These are phyloP conservation scores for Cenococcum geophilum DNA, from an alignment of 495 filamentous ascomycete species.

Conservation along the genomic window DNA sequence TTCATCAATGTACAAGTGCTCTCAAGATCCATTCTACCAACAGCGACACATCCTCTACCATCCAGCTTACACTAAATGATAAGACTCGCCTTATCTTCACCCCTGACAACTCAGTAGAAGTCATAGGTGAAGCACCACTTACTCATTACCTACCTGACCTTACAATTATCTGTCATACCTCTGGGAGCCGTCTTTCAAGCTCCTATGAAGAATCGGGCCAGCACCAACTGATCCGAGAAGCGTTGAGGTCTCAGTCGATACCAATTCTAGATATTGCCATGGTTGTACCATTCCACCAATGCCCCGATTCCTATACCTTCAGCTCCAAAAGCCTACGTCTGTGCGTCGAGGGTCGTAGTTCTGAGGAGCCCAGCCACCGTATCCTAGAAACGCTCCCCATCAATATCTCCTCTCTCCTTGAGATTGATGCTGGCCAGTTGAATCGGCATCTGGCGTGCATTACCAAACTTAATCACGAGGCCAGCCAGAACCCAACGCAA, in stretches of 20 bases:
- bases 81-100: slow-evolving; percentile 14
- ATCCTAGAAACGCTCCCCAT: slow-evolving; percentile 20
- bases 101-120: neutral
- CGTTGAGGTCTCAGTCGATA: slow-evolving; percentile 13
- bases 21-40: neutral
- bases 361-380: neutral
- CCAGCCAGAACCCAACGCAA: neutral
- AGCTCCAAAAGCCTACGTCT: slow-evolving; percentile 15
- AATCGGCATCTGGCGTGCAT: slow-evolving; percentile 27
- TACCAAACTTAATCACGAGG: neutral
- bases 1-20: slow-evolving; percentile 21
- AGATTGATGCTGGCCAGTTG: slow-evolving; percentile 23
- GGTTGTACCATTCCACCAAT: slow-evolving; percentile 14
- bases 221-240: slow-evolving; percentile 13
- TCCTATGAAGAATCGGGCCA: slow-evolving; percentile 5
- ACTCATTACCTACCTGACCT: slow-evolving; percentile 17
- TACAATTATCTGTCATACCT: slow-evolving; percentile 18
- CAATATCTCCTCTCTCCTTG: slow-evolving; percentile 20
- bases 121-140: neutral
- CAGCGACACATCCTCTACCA: neutral
- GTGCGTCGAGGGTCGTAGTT: slow-evolving; percentile 21
- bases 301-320: slow-evolving; percentile 12
- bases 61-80: slow-evolving; percentile 11
- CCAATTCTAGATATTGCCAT: slow-evolving; percentile 17
- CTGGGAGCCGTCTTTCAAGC: neutral